These are phyloP conservation scores for Cyberlindnera xylosilytica DNA, from an alignment of 805 yeast genomes.

Conservation along the genomic window DNA sequence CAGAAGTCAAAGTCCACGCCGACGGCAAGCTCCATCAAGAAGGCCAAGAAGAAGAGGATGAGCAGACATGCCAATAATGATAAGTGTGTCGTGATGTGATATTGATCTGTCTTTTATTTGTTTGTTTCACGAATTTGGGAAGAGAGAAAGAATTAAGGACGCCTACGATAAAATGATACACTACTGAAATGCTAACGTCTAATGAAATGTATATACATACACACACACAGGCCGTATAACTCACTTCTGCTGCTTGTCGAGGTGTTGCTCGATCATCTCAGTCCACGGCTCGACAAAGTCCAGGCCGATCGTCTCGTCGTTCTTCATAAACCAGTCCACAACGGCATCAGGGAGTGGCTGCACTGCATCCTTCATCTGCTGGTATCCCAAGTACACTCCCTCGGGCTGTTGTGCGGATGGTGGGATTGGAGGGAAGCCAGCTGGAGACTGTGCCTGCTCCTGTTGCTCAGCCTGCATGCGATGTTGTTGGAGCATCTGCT, in stretches of 20 bases:
- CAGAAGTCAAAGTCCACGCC: conserved; percentile 23
- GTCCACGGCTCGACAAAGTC: conserved; percentile 77
- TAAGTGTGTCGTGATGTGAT: conserved; percentile 21
- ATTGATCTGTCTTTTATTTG: background rate
- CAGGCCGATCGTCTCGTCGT: conserved; percentile 47
- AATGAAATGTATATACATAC: too few relatives aligned
- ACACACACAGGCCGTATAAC: too few relatives aligned
- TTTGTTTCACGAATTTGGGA: background rate
- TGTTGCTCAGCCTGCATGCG: background rate
- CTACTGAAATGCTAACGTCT: too few relatives aligned
- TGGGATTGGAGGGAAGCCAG: conserved; percentile 12
- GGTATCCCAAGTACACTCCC: conserved; percentile 21
- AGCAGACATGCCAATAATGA: conserved; percentile 11
- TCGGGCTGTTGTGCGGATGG: conserved; percentile 7
- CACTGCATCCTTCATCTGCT: conserved; percentile 19
- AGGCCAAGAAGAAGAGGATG: conserved; percentile 10
- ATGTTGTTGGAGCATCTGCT: background rate
- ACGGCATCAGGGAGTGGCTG: conserved; percentile 33
- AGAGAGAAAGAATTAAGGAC: background rate
- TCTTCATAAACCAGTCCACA: conserved; percentile 48
- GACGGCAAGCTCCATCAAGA: conserved; percentile 8
- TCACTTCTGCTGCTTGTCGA: conserved; percentile 26
- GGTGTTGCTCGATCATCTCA: conserved; percentile 69
- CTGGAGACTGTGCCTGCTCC: conserved; percentile 5
- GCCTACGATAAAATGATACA: too few relatives aligned